Evolutionary conservation across 2,329 filamentous ascomycete genomes (phyloP), one percentile per base, ranked within the genome.

Genomic region (Trichoderma gracile): DNA sequence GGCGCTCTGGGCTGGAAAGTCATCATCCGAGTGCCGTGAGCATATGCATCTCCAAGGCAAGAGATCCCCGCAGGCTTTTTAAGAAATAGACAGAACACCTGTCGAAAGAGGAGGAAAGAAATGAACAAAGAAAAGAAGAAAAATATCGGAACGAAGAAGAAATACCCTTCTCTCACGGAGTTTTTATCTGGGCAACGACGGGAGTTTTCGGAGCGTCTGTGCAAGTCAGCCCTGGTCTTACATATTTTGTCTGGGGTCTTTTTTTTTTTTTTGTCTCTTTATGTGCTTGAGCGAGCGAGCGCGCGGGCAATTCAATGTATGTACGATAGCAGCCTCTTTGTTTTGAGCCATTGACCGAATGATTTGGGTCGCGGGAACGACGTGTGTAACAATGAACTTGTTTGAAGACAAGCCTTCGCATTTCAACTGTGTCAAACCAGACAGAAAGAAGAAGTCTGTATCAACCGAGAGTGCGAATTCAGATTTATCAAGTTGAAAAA

Each of bases 1-100:
- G 86, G 86, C 5, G 90, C 88, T 3, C 73, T 92, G 65, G 87
- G 86, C 2, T 87, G 91, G 80, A 85, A 84, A 69, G 83, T 92
- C 27, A 82, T 92, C n/a, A 82, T 88, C 30, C 78, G 85, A 58
- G 82, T 87, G 25, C 83, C 85, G 60, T 86, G 71, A 68, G 17
- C 17, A 6, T 40, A 33, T 40, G 33, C 33, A 64, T 25, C 5
- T 23, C 40, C 33, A 17, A n/a, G n/a, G 52, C 38, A 17, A 25
- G 50, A 23, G 38, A 7, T 38, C 19, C 45, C 40, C n/a, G 21
- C 21, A 40, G 25, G n/a, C 25, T 33, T n/a, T n/a, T n/a, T n/a
- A 5, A 43, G 27, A 52, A 14, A 23, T 4, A 25, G 38, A 23
- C 9, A 21, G 49, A 15, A 40, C 21, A 21, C 58, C 46, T 33